Percentiles rank a stretch among this genome's conserved stretches.
Conservation (phyloP, 129 eudicot species). For the Arctium minus region DNA sequence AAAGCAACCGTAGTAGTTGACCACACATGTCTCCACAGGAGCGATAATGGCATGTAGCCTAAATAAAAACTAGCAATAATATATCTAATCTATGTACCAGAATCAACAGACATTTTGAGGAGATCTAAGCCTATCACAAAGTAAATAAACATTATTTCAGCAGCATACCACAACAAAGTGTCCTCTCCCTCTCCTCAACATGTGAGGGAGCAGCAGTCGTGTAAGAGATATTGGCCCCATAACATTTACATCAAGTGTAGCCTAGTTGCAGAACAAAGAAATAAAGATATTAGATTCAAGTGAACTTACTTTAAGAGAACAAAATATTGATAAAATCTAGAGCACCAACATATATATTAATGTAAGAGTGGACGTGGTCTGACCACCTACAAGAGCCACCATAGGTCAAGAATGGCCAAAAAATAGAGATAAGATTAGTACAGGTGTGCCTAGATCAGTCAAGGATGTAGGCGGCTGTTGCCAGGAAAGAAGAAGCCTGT, state of each 20-base stretch:
- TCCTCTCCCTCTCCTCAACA: slow-evolving; percentile 89
- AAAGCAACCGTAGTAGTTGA: background rate
- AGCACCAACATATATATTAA: background rate
- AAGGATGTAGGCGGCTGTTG: too few species aligned
- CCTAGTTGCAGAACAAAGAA: slow-evolving; percentile 47
- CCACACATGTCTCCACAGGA: background rate
- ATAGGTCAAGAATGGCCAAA: too few species aligned
- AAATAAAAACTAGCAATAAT: background rate
- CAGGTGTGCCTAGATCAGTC: too few species aligned
- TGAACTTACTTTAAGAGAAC: slow-evolving; percentile 8
- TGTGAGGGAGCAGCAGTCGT: slow-evolving; percentile 71
- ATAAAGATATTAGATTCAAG: slow-evolving; percentile 11
- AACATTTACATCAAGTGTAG: slow-evolving; percentile 79
- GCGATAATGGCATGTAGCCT: background rate
- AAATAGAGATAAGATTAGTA: too few species aligned
- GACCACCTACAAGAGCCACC: background rate
- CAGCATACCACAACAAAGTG: slow-evolving; percentile 94
- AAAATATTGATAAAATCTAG: background rate
- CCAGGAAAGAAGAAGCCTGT: too few species aligned
- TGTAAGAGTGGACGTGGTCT: background rate
- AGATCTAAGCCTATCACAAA: background rate
- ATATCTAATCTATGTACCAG: background rate
- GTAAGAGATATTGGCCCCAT: slow-evolving; percentile 92
- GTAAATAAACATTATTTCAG: background rate
- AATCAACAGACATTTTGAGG: slow-evolving; percentile 1